Base-by-base conservation (phyloP, 352 stramenopile species). In the Globisporangium perplexum region DNA sequence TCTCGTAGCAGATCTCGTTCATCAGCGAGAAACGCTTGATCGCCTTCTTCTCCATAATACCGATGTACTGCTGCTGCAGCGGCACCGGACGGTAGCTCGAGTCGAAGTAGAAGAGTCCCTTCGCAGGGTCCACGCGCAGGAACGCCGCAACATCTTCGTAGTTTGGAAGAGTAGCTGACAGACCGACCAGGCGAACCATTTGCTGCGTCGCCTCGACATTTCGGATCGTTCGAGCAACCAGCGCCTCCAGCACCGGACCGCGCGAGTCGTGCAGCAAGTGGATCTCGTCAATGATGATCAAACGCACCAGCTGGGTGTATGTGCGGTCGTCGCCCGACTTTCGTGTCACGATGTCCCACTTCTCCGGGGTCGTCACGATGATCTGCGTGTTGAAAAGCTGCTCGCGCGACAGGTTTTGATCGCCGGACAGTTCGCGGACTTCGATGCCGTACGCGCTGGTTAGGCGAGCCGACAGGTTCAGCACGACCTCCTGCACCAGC, bases 1-100 rank as follows among this genome's bases (percentile, higher is more conserved):
- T 99, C 57, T 99, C 97, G 66, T 99, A 99, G 61, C 96, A 99
- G 59, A 99, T 99, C 58, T 99, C 94, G 74, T 99, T 99, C 88
- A 99, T 98, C 65, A 99, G 74, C 43, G 97, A 86, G 61, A 99
- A 98, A 2, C 96, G 84, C 71, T 99, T 98, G 55, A 99, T 97
- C 26, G 98, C 94, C 73, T 99, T 99, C 63, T 98, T 98, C 72
- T 99, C 97, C 47, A 97, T 99, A 42, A 99, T 96, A 14, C 98
- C 97, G 68, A 99, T 98, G 70, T 99, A 99, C 71, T 99, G 96
- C 81, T 99, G 98, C 71, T 99, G 96, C 60, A 99, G 71, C 6
- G 97, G 97, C 55, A 99, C 97, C 5, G 98, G 98, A 3, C 98
- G 91, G 69, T 98, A 99, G 47, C 88, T 98, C 60, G 98, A 97